Evolutionary conservation across 2,329 filamentous ascomycete genomes (phyloP).

Genomic region (Zasmidium citrigriseum): DNA sequence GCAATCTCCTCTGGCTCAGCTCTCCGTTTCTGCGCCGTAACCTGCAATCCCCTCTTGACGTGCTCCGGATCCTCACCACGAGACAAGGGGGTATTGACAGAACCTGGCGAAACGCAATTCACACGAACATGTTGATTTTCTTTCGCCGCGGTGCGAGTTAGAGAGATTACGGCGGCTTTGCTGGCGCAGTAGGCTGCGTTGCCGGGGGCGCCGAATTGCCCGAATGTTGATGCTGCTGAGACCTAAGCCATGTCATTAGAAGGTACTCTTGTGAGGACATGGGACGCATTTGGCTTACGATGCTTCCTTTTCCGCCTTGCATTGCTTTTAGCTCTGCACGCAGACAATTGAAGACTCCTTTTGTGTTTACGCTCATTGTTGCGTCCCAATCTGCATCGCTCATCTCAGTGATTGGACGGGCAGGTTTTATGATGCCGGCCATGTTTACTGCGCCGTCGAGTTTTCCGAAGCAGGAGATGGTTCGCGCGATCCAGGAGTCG

Average conservation of each 20-base stretch:
- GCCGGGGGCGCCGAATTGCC: neutral
- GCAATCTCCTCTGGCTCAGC: constrained; percentile 4
- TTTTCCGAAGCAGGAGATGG: neutral
- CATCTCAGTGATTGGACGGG: neutral
- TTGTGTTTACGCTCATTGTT: constrained; percentile 1
- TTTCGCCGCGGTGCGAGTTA: constrained; percentile 1
- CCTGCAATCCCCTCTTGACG: constrained; percentile 1
- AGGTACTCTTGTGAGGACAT: too few relatives aligned
- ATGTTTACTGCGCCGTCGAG: constrained; percentile 5
- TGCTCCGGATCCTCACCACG: neutral
- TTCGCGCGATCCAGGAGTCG: neutral
- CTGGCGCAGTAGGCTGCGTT: neutral
- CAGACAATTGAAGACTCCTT: constrained; percentile 3
- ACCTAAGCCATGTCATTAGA: too few relatives aligned
- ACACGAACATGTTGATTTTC: neutral
- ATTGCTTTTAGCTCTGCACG: neutral
- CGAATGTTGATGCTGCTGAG: neutral
- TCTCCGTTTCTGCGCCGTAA: constrained; percentile 2
- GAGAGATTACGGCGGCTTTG: constrained; percentile 4
- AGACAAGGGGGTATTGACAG: constrained; percentile 4
- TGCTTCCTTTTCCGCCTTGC: neutral
- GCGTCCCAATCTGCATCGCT: constrained; percentile 1
- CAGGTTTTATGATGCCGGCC: constrained; percentile 3
- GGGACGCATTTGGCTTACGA: neutral
- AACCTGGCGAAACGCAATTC: neutral